Conservation (phyloP, 305 asterid species). For the Ajuga reptans region DNA sequence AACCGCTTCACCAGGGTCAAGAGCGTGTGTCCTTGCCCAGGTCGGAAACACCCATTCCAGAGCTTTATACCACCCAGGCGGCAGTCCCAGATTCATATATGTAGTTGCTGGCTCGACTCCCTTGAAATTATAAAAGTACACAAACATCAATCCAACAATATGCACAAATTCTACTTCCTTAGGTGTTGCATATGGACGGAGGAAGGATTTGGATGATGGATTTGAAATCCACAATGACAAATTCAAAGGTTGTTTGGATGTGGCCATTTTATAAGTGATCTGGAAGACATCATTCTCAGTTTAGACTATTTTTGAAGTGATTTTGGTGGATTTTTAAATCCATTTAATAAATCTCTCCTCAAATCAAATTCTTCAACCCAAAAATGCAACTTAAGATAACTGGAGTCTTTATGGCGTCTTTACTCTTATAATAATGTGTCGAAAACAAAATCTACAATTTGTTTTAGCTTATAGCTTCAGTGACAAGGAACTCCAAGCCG, state of each 20-base stretch:
- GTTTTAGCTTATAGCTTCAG: neutral
- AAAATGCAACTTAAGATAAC: neutral
- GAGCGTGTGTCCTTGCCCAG: constrained; percentile 95
- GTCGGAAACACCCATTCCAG: constrained; percentile 92
- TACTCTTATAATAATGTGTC: neutral
- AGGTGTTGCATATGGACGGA: neutral
- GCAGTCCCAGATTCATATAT: constrained; percentile 65
- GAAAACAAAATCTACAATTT: neutral
- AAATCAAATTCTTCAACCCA: neutral
- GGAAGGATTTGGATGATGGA: neutral
- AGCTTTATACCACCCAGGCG: constrained; percentile 84
- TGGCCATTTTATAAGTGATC: neutral
- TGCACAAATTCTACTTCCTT: neutral
- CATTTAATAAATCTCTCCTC: neutral
- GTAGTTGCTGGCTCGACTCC: constrained; percentile 90
- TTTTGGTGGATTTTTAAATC: no score
- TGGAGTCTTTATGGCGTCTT: neutral
- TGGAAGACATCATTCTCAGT: neutral
- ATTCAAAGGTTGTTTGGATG: neutral
- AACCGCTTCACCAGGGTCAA: constrained; percentile 94
- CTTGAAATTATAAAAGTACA: constrained; percentile 28
- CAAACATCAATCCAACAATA: neutral
- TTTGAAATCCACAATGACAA: neutral
- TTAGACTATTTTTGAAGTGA: neutral
- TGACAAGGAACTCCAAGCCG: neutral